phyloP scores from a whole-genome alignment of 139 green algal genomes.

The Zygnema circumcarinatum region DNA sequence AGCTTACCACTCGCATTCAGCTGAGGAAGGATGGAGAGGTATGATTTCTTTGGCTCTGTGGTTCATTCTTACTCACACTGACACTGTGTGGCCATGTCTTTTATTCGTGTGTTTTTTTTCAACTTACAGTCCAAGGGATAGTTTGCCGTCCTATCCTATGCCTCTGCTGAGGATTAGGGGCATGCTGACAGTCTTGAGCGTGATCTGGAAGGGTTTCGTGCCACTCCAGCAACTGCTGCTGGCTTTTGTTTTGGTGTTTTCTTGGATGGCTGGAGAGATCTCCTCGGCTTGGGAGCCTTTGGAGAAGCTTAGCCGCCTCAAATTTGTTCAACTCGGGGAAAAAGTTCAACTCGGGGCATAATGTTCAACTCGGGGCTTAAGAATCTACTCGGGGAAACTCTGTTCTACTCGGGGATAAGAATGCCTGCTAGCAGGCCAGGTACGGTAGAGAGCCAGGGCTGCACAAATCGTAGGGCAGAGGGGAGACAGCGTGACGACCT shows the following conservation, averaged over 20 bases:
- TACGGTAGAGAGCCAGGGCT: not conserved
- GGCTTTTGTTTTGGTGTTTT: too few species aligned
- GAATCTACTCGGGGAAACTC: not conserved
- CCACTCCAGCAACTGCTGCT: not conserved
- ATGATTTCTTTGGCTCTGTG: not conserved
- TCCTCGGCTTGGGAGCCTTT: not conserved
- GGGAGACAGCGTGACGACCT: too few species aligned
- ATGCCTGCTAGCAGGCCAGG: not conserved
- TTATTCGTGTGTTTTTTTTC: too few species aligned
- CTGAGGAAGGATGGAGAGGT: constrained; percentile 75
- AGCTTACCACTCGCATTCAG: constrained; percentile 91
- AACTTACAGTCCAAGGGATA: too few species aligned
- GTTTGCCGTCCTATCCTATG: too few species aligned
- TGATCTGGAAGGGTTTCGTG: not conserved
- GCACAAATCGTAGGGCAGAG: not conserved
- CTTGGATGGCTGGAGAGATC: too few species aligned
- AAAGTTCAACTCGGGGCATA: not conserved
- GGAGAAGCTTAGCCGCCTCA: not conserved
- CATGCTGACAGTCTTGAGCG: too few species aligned
- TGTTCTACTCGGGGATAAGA: not conserved
- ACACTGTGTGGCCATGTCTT: too few species aligned
- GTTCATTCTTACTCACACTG: too few species aligned
- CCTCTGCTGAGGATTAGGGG: too few species aligned
- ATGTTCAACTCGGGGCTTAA: not conserved
- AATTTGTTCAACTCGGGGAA: not conserved